phyloP scores from a whole-genome alignment of 2,329 filamentous ascomycete genomes.

The Fusarium xyrophilum region DNA sequence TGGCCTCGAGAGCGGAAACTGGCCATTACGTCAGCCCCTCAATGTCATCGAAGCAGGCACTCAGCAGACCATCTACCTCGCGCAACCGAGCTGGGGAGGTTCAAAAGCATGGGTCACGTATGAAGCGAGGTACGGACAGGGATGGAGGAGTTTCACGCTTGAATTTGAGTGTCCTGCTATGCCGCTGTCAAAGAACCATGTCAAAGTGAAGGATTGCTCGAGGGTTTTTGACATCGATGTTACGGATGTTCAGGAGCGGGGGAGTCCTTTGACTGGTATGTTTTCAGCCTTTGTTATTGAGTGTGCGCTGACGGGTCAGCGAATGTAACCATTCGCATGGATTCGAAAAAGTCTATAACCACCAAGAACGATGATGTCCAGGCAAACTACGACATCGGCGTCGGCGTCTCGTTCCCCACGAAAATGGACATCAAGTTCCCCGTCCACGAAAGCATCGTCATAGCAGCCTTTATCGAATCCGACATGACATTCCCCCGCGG shows the following conservation, averaged over 20 bases:
- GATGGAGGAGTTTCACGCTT: slow-evolving; percentile 21
- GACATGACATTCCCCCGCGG: slow-evolving; percentile 21
- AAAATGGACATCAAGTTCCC: slow-evolving; percentile 21
- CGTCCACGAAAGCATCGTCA: slow-evolving; percentile 20
- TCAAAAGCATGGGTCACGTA: slow-evolving; percentile 24
- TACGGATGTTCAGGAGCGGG: slow-evolving; percentile 13
- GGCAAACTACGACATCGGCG: slow-evolving; percentile 19
- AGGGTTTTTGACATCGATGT: slow-evolving; percentile 9
- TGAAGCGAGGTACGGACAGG: slow-evolving; percentile 4
- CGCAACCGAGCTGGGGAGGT: slow-evolving; percentile 15
- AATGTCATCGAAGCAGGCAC: slow-evolving; percentile 21
- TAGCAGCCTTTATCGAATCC: slow-evolving; percentile 23
- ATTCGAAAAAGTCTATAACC: not conserved
- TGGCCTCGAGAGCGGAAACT: slow-evolving; percentile 11
- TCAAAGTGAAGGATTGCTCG: slow-evolving; percentile 5
- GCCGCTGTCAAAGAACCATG: slow-evolving; percentile 14
- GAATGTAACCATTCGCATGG: slow-evolving; percentile 17
- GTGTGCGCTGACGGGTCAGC: not conserved
- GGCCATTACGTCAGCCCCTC: slow-evolving; percentile 26
- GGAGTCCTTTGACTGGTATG: slow-evolving; percentile 16
- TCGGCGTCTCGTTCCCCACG: slow-evolving; percentile 9
- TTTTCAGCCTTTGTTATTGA: rapidly evolving
- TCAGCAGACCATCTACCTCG: slow-evolving; percentile 18
- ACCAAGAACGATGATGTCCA: not conserved
- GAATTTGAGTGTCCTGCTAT: slow-evolving; percentile 26